Conservation (phyloP, 257 asterid species). For the Capsicum chinense region DNA sequence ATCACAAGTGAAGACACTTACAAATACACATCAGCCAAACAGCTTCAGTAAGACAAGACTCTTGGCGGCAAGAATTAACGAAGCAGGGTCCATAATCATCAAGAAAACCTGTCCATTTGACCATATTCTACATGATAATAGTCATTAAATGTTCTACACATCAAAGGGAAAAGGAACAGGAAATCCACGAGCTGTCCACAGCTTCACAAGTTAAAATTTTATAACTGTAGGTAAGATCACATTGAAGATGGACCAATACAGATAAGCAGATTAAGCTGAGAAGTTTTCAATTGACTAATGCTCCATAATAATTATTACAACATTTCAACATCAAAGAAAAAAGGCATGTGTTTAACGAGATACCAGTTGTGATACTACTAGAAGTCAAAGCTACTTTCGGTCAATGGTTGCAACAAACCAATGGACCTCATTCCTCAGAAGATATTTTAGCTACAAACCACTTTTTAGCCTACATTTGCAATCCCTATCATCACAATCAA, state of each 20-base stretch:
- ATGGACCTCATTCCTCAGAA: background rate
- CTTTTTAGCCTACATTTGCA: conserved; percentile 6
- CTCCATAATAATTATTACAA: conserved; percentile 8
- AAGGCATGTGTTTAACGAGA: background rate
- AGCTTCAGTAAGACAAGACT: background rate
- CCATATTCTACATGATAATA: background rate
- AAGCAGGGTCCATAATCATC: background rate
- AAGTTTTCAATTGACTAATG: background rate
- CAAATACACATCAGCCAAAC: conserved; percentile 27
- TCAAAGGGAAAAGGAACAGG: background rate
- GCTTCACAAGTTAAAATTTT: conserved; percentile 4
- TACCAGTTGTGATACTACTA: background rate
- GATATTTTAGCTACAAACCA: background rate
- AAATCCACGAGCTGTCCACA: background rate
- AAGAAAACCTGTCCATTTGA: conserved; percentile 1
- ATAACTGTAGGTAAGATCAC: background rate
- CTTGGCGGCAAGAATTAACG: background rate
- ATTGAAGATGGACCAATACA: conserved; percentile 9
- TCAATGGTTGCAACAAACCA: conserved; percentile 7
- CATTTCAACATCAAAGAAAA: conserved; percentile 1
- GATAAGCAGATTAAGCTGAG: background rate
- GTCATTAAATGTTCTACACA: background rate
- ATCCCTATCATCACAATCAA: background rate
- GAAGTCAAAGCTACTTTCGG: background rate
- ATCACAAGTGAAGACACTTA: conserved; percentile 24